These are phyloP conservation scores for Backusella psychrophila DNA, from an alignment of 192 early-diverging fungal species.

Conservation along the genomic window DNA sequence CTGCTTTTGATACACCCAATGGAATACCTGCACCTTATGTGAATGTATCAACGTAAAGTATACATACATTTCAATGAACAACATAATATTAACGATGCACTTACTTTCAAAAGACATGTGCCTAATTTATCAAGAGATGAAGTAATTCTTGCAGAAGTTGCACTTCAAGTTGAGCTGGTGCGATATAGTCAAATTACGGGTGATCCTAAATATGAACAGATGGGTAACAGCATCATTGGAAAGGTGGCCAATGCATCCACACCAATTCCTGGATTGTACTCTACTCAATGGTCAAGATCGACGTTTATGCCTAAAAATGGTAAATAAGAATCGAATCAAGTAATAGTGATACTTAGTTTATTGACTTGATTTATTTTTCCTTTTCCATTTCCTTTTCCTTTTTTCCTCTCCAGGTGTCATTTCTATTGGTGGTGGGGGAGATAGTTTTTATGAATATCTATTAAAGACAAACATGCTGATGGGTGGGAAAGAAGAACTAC, in stretches of 20 bases:
- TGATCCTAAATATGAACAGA: conserved; percentile 56
- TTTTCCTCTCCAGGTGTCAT: conserved; percentile 14
- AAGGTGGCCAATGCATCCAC: conserved; percentile 39
- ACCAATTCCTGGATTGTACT: conserved; percentile 57
- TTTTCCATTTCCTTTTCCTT: too few relatives aligned
- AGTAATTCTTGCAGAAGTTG: conserved; percentile 56
- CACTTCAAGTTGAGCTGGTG: conserved; percentile 78
- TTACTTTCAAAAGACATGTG: neutral
- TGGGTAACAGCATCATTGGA: conserved; percentile 49
- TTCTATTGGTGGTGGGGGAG: conserved; percentile 42
- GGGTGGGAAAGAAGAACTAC: conserved; percentile 32
- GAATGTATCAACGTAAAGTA: conserved; percentile 43
- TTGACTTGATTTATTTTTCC: neutral
- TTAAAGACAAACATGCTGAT: conserved; percentile 55
- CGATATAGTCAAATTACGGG: conserved; percentile 75
- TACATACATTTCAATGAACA: neutral
- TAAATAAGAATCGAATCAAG: neutral
- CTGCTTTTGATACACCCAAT: conserved; percentile 66
- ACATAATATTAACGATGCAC: neutral
- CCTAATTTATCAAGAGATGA: neutral
- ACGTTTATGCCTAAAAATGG: conserved; percentile 16
- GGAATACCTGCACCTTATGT: conserved; percentile 61
- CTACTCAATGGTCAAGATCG: conserved; percentile 44
- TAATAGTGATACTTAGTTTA: neutral
- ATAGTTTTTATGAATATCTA: conserved; percentile 65